phyloP scores from a whole-genome alignment of 106 monocot species.

The Platanthera guangdongensis region DNA sequence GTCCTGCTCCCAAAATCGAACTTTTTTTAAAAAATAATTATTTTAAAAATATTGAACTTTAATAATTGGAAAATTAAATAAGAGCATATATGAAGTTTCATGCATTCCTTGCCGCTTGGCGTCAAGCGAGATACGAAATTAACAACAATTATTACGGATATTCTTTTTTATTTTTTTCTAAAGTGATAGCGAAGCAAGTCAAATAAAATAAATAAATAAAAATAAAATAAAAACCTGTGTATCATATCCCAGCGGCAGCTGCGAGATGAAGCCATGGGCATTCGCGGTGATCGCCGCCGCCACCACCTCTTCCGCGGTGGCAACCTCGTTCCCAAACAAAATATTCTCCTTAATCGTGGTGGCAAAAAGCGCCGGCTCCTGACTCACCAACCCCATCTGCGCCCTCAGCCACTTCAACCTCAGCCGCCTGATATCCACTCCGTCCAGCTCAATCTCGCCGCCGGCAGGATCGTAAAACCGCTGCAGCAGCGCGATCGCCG shows the following conservation, averaged over 20 bases:
- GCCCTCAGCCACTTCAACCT: constrained; percentile 72
- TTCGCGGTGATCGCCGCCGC: constrained; percentile 18
- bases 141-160: too few species aligned
- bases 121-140: too few species aligned
- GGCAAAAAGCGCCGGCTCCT: constrained; percentile 81
- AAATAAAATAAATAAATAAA: too few species aligned
- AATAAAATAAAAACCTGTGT: constrained; percentile 23
- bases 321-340: constrained; percentile 61
- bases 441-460: constrained; percentile 54
- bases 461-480: constrained; percentile 43
- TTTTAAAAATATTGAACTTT: too few species aligned
- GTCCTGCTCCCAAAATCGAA: too few species aligned
- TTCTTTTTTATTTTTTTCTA: too few species aligned
- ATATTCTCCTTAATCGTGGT: constrained; percentile 67
- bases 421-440: constrained; percentile 48
- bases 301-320: constrained; percentile 30
- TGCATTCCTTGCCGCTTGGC: too few species aligned
- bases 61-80: too few species aligned
- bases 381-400: constrained; percentile 90
- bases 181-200: too few species aligned
- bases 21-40: too few species aligned
- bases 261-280: constrained; percentile 46
- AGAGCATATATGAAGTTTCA: too few species aligned
- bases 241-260: constrained; percentile 39
- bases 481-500: constrained; percentile 39